phyloP scores from a whole-genome alignment of 306 rosid genomes.

The Casuarina equisetifolia region DNA sequence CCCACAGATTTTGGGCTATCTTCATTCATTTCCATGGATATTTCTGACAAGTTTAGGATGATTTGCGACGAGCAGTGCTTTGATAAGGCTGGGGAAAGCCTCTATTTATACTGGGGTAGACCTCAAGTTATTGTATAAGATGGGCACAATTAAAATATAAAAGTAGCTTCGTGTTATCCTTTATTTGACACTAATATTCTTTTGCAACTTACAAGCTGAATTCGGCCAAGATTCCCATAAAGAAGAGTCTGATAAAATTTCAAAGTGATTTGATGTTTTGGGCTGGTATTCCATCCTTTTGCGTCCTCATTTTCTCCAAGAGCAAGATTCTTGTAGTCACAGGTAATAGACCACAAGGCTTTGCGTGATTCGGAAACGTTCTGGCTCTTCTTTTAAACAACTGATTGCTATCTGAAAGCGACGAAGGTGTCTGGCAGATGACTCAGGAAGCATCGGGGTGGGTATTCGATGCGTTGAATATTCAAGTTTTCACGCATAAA shows the following conservation, averaged over 20 bases:
- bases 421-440: constrained; percentile 5
- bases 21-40: constrained; percentile 39
- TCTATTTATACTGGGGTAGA: constrained; percentile 16
- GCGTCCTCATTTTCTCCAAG: constrained; percentile 25
- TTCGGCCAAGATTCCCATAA: constrained; percentile 35
- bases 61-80: not conserved
- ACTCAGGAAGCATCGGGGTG: too few relatives aligned
- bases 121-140: too few relatives aligned
- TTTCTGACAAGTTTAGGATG: not conserved
- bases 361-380: not conserved
- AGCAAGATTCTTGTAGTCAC: not conserved
- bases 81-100: constrained; percentile 12
- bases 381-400: constrained; percentile 9
- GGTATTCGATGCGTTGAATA: constrained; percentile 24
- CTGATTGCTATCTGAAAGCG: not conserved
- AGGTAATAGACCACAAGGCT: not conserved
- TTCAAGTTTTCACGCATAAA: not conserved
- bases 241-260: constrained; percentile 15
- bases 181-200: not conserved
- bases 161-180: too few relatives aligned
- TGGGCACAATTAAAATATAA: too few relatives aligned
- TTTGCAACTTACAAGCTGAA: not conserved
- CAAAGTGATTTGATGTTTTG: constrained; percentile 24
- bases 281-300: constrained; percentile 53
- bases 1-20: constrained; percentile 26